phyloP scores from a whole-genome alignment of 306 rosid species.

The Cucurbita argyrosperma region DNA sequence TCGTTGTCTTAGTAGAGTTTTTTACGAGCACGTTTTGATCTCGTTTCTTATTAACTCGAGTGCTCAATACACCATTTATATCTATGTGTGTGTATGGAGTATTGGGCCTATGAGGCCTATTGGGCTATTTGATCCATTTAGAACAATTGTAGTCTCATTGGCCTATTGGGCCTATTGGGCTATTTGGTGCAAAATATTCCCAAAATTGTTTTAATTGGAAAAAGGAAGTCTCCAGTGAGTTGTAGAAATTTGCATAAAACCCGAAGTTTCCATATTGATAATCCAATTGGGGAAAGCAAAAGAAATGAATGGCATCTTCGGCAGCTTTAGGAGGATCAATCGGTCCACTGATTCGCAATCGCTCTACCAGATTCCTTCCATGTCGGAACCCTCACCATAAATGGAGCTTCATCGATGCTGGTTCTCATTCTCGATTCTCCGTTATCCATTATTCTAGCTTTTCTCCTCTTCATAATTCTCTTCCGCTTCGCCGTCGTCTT shows the following conservation, averaged over 20 bases:
- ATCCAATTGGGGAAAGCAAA: neutral
- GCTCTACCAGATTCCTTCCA: slow-evolving; percentile 21
- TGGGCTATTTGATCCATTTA: too few species aligned
- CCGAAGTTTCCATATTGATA: neutral
- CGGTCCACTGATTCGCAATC: slow-evolving; percentile 17
- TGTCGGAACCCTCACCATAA: slow-evolving; percentile 7
- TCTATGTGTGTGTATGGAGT: too few species aligned
- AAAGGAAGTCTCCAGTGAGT: neutral
- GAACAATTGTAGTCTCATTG: too few species aligned
- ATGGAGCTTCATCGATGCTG: slow-evolving; percentile 15
- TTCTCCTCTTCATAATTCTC: slow-evolving; percentile 32
- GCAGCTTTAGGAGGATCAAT: neutral
- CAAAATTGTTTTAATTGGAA: neutral
- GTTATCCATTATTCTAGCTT: slow-evolving; percentile 29
- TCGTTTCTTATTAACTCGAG: too few species aligned
- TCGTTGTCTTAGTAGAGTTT: too few species aligned
- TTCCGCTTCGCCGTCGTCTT: slow-evolving; percentile 37
- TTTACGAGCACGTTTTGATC: too few species aligned
- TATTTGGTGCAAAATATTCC: too few species aligned
- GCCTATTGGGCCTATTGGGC: too few species aligned
- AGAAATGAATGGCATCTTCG: slow-evolving; percentile 20
- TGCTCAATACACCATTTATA: too few species aligned
- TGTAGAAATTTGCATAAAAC: neutral
- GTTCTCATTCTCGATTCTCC: slow-evolving; percentile 44
- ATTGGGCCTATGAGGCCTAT: too few species aligned